Evolutionary conservation across 2,329 filamentous ascomycete species (phyloP), one percentile per base, ranked within the genome.

Genomic region (Thielaviopsis cerberus): DNA sequence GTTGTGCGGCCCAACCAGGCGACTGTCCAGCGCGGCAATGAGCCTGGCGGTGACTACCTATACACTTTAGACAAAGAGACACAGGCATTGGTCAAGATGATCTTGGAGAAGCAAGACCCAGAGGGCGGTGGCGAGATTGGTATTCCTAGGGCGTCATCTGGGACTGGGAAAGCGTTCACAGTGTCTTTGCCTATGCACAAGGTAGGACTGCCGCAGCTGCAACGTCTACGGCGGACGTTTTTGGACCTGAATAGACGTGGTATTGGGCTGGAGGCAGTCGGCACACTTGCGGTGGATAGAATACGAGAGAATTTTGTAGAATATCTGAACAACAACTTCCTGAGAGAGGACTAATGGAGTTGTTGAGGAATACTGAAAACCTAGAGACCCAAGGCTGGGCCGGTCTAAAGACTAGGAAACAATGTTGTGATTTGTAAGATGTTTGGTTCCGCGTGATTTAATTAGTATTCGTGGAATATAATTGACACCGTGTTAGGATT

Each of bases 11-110:
- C 86, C 0, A 90, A 94, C 68, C 78, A 82, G 66, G 85, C 86
- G 3, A 90, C 88, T 0, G 78, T 89, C 26, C 74, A 79, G 66
- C 71, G 79, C 25, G 74, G 77, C 58, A 71, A 74, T 74, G 76
- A 87, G 74, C 75, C 82, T 67, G 65, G 81, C 71, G 67, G 82
- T 66, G 85, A 90, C 66, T 90, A 89, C 67, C 74, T 94, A 56
- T 89, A 92, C 67, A 77, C 88, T 61, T 74, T 94, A 24, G 88
- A 94, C 69, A 80, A 80, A 62, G 82, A 82, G 66, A 91, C 87
- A 7, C 87, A 89, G 64, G 84, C 85, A 57, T 79, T 94, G 27
- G 77, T 92, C 57, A 80, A 81, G 64, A 75, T 75, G 58, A 81
- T 94, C 41, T 69, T 86, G 59, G 80, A 84, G 53, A 82, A 80